Percentiles rank a stretch among this genome's conserved stretches.
phyloP scores from a whole-genome alignment of 768 basidiomycete genomes.

The Dacryopinax primogenitus region DNA sequence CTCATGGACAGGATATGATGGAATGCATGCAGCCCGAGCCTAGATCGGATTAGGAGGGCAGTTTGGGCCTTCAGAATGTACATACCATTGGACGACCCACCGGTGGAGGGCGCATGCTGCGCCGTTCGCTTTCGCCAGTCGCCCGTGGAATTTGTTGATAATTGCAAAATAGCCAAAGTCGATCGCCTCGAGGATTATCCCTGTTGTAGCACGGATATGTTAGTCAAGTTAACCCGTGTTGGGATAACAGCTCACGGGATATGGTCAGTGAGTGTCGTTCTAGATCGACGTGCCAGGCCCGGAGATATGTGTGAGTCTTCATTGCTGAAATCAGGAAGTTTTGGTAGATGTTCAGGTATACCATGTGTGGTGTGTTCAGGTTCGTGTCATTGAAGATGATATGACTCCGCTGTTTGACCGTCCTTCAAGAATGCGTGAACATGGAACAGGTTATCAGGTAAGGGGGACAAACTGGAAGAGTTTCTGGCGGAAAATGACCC shows the following conservation, averaged over 20 bases:
- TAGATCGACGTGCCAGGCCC: slow-evolving; percentile 22
- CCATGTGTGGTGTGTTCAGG: slow-evolving; percentile 48
- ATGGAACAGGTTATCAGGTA: slow-evolving; percentile 10
- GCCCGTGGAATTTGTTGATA: slow-evolving; percentile 34
- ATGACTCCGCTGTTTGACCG: slow-evolving; percentile 62
- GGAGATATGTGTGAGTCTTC: slow-evolving; percentile 76
- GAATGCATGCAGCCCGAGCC: slow-evolving; percentile 77
- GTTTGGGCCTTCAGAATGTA: neutral
- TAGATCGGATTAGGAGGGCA: slow-evolving; percentile 26
- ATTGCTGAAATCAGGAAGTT: slow-evolving; percentile 69
- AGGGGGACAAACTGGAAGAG: slow-evolving; percentile 51
- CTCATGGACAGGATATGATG: slow-evolving; percentile 41
- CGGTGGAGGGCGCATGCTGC: slow-evolving; percentile 39
- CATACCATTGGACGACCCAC: slow-evolving; percentile 47
- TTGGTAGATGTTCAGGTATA: slow-evolving; percentile 77
- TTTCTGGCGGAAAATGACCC: slow-evolving; percentile 50
- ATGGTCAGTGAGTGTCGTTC: slow-evolving; percentile 34
- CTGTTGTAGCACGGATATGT: slow-evolving; percentile 27
- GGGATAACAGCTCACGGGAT: slow-evolving; percentile 33
- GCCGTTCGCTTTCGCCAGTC: slow-evolving; percentile 29
- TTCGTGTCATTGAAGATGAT: slow-evolving; percentile 63
- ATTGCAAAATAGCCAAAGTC: slow-evolving; percentile 43
- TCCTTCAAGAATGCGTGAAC: slow-evolving; percentile 30
- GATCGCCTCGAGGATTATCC: slow-evolving; percentile 49
- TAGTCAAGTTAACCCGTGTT: neutral